Percentiles rank a stretch among this genome's conserved stretches.
Conservation (phyloP, 805 yeast genomes). For the Kodamaea neixiangensis region DNA sequence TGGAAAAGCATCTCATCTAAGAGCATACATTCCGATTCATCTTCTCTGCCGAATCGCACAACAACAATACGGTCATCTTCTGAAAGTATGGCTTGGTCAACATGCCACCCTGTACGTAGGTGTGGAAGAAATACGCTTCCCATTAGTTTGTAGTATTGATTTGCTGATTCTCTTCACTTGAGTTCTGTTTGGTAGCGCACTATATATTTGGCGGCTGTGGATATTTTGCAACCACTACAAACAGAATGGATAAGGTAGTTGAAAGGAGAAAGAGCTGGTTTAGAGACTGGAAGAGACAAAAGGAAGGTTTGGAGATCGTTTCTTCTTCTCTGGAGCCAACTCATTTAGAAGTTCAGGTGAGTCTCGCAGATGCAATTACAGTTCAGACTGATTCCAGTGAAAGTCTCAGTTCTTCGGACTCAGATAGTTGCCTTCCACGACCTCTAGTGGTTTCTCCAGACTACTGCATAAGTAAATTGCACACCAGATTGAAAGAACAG, state of each 20-base stretch:
- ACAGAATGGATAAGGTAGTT: background rate
- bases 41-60: slow-evolving; percentile 83
- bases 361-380: background rate
- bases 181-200: background rate
- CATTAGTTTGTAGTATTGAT: slow-evolving; percentile 42
- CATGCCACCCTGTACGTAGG: slow-evolving; percentile 89
- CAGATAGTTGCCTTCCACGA: background rate
- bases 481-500: background rate
- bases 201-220: background rate
- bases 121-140: slow-evolving; percentile 84
- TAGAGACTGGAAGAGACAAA: slow-evolving; percentile 3
- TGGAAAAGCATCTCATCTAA: slow-evolving; percentile 86
- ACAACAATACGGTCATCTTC: slow-evolving; percentile 89
- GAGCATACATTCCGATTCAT: slow-evolving; percentile 75
- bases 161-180: background rate
- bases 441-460: background rate
- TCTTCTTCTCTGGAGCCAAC: background rate
- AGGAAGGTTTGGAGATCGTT: background rate
- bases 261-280: slow-evolving; percentile 4
- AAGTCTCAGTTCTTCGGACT: background rate
- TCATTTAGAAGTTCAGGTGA: background rate
- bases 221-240: background rate
- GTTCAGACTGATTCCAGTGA: background rate
- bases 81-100: slow-evolving; percentile 91
- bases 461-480: background rate